These are phyloP conservation scores for Gillenia trifoliata DNA, from an alignment of 306 rosid species.

Conservation along the genomic window DNA sequence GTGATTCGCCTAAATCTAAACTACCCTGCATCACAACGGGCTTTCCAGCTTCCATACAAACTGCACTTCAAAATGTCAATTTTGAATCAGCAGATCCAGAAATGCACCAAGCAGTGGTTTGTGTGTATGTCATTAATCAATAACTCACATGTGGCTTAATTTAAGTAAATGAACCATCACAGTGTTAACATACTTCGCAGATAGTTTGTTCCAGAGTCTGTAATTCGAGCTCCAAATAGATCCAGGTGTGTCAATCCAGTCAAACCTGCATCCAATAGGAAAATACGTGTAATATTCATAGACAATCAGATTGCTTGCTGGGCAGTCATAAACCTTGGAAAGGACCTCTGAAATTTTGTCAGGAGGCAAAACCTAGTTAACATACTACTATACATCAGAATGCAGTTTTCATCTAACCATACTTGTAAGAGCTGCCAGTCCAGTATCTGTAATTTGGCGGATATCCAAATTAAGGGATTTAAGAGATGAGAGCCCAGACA, in stretches of 20 bases:
- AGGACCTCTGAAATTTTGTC: neutral
- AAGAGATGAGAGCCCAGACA: conserved; percentile 76
- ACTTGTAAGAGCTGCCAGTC: conserved; percentile 79
- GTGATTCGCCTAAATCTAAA: neutral
- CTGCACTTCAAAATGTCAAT: neutral
- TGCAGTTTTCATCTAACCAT: neutral
- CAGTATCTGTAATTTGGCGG: conserved; percentile 77
- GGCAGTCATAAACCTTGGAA: neutral
- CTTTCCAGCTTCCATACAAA: neutral
- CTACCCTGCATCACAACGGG: neutral
- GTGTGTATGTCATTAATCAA: neutral
- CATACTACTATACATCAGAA: neutral
- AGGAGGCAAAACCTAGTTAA: neutral
- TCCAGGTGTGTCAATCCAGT: conserved; percentile 83
- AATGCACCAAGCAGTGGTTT: neutral
- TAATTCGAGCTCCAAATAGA: conserved; percentile 87
- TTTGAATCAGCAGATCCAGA: neutral
- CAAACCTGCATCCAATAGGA: conserved; percentile 54
- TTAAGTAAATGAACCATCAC: neutral
- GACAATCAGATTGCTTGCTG: neutral
- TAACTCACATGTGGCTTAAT: neutral
- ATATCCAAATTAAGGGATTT: conserved; percentile 93
- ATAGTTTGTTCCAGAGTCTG: conserved; percentile 75
- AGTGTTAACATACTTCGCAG: conserved; percentile 54
- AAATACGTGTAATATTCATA: neutral